A percentile compares a stretch with the other conserved stretches of the same genome.
phyloP scores from a whole-genome alignment of 495 filamentous ascomycete genomes.

The Amniculicola lignicola region DNA sequence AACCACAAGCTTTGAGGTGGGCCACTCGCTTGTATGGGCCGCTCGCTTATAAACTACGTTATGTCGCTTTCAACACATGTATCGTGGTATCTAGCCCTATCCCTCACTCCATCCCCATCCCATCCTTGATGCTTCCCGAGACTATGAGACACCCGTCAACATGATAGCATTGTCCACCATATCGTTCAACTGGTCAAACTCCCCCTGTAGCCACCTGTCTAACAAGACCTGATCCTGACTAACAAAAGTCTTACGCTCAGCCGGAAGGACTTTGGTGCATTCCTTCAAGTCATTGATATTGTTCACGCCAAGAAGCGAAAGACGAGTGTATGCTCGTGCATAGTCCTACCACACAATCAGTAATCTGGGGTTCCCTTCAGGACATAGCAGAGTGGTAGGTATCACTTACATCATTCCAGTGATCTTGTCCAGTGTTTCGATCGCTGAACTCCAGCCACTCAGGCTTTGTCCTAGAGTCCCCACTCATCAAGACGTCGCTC shows the following conservation, averaged over 20 bases:
- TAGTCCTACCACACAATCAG: slow-evolving; percentile 38
- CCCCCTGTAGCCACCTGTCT: slow-evolving; percentile 30
- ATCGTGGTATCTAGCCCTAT: no score
- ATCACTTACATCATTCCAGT: slow-evolving; percentile 46
- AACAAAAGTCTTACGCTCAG: slow-evolving; percentile 14
- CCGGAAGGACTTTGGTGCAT: slow-evolving; percentile 45
- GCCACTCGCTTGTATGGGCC: no score
- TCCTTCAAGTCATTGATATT: slow-evolving; percentile 47
- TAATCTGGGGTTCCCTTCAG: background rate
- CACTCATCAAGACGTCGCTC: slow-evolving; percentile 45
- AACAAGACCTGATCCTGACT: slow-evolving; percentile 26
- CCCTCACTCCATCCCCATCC: no score
- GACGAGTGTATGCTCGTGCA: slow-evolving; percentile 43
- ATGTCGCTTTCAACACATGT: no score
- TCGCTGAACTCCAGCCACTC: slow-evolving; percentile 42
- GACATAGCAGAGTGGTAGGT: background rate
- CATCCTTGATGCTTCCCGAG: no score
- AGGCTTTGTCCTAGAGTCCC: slow-evolving; percentile 38
- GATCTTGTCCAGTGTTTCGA: slow-evolving; percentile 34
- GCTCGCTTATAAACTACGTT: no score
- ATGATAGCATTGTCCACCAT: slow-evolving; percentile 30
- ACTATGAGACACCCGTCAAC: slow-evolving; percentile 29
- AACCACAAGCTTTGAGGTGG: no score
- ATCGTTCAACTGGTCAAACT: slow-evolving; percentile 32
- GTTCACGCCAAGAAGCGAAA: slow-evolving; percentile 46